Conservation (phyloP, 768 basidiomycete genomes). For the Suillus americanus region DNA sequence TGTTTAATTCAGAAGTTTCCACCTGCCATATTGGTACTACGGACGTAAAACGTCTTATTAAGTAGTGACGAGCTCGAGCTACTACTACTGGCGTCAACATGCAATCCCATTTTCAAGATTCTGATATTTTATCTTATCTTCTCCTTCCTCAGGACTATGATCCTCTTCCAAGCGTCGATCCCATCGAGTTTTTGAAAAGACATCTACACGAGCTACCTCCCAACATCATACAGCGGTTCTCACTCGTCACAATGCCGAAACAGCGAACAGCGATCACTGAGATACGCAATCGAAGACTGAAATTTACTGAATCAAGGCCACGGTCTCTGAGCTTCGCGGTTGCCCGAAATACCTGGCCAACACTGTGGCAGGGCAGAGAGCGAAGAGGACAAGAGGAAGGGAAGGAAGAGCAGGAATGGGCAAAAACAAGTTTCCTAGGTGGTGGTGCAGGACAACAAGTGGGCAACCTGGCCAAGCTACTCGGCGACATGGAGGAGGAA, state of each 20-base stretch:
- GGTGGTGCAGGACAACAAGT: conserved; percentile 52
- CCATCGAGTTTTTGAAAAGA: conserved; percentile 61
- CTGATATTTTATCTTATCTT: conserved; percentile 46
- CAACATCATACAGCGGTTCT: conserved; percentile 49
- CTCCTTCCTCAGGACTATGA: conserved; percentile 56
- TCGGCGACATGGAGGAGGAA: conserved; percentile 78
- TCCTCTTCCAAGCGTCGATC: conserved; percentile 57
- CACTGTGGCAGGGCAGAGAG: conserved; percentile 62
- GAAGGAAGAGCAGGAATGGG: conserved; percentile 73
- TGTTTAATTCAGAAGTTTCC: conserved; percentile 14
- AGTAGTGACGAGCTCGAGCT: not conserved
- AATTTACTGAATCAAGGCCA: conserved; percentile 57
- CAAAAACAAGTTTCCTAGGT: conserved; percentile 59
- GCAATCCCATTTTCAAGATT: conserved; percentile 18
- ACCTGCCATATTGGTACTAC: not conserved
- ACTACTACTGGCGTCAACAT: conserved; percentile 5
- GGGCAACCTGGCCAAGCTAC: conserved; percentile 64
- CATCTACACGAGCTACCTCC: conserved; percentile 68
- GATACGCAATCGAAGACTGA: conserved; percentile 73
- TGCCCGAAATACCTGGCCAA: conserved; percentile 63
- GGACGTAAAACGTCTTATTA: not conserved
- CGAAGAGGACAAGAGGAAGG: conserved; percentile 50
- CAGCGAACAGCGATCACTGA: conserved; percentile 60
- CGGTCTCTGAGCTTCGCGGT: conserved; percentile 50
- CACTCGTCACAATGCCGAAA: conserved; percentile 50